Evolutionary conservation across 1,284 basidiomycete genomes (phyloP).

Genomic region (Sanghuangporus sanghuang): DNA sequence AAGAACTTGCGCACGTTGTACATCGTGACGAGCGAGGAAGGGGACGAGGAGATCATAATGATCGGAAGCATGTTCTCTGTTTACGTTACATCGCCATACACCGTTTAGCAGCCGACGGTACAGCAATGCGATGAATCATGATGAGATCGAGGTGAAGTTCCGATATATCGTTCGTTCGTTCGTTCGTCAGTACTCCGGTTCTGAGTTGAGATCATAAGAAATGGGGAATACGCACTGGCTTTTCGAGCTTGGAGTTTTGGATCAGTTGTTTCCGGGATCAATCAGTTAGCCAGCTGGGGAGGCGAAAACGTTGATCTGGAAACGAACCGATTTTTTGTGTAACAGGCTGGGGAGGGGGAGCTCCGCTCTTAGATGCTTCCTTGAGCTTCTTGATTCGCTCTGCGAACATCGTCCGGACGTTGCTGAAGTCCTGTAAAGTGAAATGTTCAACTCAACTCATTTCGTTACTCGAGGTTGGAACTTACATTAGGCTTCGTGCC

Average conservation of each 20-base stretch:
- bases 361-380: slow-evolving; percentile 53
- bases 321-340: slow-evolving; percentile 33
- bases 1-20: slow-evolving; percentile 94
- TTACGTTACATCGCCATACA: neutral
- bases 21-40: slow-evolving; percentile 94
- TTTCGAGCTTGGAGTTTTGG: slow-evolving; percentile 21
- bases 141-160: neutral
- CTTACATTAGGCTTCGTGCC: slow-evolving; percentile 72
- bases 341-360: slow-evolving; percentile 28
- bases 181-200: neutral
- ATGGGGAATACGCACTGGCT: slow-evolving; percentile 14
- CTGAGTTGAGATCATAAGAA: no score
- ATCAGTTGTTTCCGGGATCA: slow-evolving; percentile 9
- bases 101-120: neutral
- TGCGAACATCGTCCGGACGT: slow-evolving; percentile 51
- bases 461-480: slow-evolving; percentile 2
- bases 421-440: slow-evolving; percentile 60
- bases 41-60: slow-evolving; percentile 94
- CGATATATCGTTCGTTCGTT: neutral
- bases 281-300: neutral
- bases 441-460: neutral
- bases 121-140: neutral
- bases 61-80: slow-evolving; percentile 78
- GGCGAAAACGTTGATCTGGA: neutral
- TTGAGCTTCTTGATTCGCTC: slow-evolving; percentile 76